A percentile compares a stretch with the other conserved stretches of the same genome.
Conservation (phyloP, 1,284 basidiomycete genomes). For the Ceratobasidium sp. region DNA sequence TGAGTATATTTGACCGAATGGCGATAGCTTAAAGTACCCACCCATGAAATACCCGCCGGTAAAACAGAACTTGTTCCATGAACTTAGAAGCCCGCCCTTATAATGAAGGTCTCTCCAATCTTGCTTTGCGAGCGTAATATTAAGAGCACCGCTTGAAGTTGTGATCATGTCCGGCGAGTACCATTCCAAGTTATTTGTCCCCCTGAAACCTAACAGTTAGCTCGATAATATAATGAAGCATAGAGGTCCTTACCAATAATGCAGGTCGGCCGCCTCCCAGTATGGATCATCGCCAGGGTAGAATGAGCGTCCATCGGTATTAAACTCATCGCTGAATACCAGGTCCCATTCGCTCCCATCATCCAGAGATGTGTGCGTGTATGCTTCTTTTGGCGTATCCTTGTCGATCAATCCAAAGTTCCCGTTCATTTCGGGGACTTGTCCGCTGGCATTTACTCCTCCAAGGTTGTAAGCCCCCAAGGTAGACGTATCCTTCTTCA, state of each 20-base stretch:
- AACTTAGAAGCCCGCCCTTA: slow-evolving; percentile 72
- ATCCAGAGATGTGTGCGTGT: slow-evolving; percentile 54
- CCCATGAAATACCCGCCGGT: slow-evolving; percentile 77
- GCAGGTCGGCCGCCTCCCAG: slow-evolving; percentile 60
- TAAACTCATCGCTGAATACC: too few relatives aligned
- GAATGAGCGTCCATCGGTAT: slow-evolving; percentile 61
- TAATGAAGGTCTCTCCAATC: slow-evolving; percentile 74
- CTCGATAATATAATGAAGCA: background rate
- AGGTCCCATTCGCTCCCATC: slow-evolving; percentile 56
- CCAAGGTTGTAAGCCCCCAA: slow-evolving; percentile 59
- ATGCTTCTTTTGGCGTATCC: slow-evolving; percentile 68
- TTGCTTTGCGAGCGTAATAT: slow-evolving; percentile 74
- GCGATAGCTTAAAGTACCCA: slow-evolving; percentile 48
- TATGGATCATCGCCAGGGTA: slow-evolving; percentile 63
- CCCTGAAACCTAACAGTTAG: slow-evolving; percentile 46
- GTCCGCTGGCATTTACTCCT: slow-evolving; percentile 60
- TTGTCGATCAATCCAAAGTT: slow-evolving; percentile 79
- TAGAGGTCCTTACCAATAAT: slow-evolving; percentile 58
- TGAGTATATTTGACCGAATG: slow-evolving; percentile 60
- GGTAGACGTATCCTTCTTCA: slow-evolving; percentile 44
- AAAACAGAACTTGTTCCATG: slow-evolving; percentile 91
- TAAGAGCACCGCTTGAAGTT: slow-evolving; percentile 75
- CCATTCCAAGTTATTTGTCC: slow-evolving; percentile 66
- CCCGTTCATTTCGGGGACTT: slow-evolving; percentile 69
- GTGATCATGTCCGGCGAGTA: slow-evolving; percentile 75